Conservation (phyloP, 106 monocot genomes). For the Gastrodia elata region DNA sequence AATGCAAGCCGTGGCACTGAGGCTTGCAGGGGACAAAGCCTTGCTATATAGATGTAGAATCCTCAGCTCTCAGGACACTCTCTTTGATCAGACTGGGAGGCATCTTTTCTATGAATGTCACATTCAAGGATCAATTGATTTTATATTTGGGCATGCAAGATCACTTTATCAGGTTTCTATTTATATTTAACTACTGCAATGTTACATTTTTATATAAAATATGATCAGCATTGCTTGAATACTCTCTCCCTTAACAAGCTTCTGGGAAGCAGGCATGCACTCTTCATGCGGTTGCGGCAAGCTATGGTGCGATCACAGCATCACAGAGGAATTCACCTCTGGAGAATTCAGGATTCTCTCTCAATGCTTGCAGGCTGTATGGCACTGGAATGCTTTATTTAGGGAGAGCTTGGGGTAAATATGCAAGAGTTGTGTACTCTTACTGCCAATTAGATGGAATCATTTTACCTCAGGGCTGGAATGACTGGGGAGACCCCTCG, state of each 20-base stretch:
- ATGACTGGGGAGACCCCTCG: conserved; percentile 79
- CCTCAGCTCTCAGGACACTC: conserved; percentile 73
- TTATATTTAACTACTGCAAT: neutral
- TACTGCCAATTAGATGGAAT: conserved; percentile 48
- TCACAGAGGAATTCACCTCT: conserved; percentile 55
- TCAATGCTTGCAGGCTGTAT: conserved; percentile 41
- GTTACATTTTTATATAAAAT: neutral
- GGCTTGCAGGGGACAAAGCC: conserved; percentile 80
- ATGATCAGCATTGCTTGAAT: neutral
- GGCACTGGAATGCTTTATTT: conserved; percentile 62
- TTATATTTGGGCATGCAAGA: conserved; percentile 79
- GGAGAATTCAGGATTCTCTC: conserved; percentile 71
- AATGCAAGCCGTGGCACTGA: conserved; percentile 82
- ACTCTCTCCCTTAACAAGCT: no score
- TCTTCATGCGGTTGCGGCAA: conserved; percentile 42
- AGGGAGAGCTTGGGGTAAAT: conserved; percentile 87
- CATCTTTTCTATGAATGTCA: conserved; percentile 60
- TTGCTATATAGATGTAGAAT: conserved; percentile 57
- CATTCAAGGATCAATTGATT: conserved; percentile 89
- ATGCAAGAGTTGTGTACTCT: conserved; percentile 66
- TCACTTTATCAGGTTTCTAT: conserved; percentile 70
- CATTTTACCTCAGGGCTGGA: conserved; percentile 72
- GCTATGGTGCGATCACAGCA: conserved; percentile 73
- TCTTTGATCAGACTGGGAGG: conserved; percentile 78
- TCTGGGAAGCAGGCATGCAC: conserved; percentile 39